Percentiles rank a stretch among this genome's conserved stretches.
phyloP scores from a whole-genome alignment of 805 yeast genomes.

The Cyberlindnera xylosilytica region DNA sequence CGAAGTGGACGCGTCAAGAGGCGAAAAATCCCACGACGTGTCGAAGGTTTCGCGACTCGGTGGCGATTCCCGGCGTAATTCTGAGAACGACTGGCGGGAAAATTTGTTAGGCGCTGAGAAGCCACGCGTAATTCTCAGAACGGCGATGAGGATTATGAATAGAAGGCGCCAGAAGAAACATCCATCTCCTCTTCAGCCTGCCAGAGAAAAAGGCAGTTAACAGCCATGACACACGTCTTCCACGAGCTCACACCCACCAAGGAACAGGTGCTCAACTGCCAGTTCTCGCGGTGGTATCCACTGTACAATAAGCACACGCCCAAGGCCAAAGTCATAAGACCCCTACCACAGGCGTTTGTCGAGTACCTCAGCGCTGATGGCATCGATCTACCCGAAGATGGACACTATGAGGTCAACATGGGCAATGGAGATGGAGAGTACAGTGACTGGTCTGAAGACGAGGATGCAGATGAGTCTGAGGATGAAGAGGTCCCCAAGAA shows the following conservation, averaged over 20 bases:
- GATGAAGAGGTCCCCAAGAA: slow-evolving; percentile 13
- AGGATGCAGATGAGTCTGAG: slow-evolving; percentile 20
- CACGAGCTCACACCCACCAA: slow-evolving; percentile 28
- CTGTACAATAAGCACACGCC: slow-evolving; percentile 48
- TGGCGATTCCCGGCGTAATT: slow-evolving; percentile 4
- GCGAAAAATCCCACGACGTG: neutral
- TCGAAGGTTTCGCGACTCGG: neutral
- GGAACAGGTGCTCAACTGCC: slow-evolving; percentile 47
- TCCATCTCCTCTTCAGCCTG: no score
- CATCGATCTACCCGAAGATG: slow-evolving; percentile 55
- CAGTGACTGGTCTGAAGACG: slow-evolving; percentile 66
- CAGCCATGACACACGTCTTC: slow-evolving; percentile 21
- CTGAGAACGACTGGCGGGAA: slow-evolving; percentile 1
- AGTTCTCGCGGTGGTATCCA: slow-evolving; percentile 59
- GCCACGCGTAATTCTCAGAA: slow-evolving; percentile 1
- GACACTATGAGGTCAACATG: slow-evolving; percentile 31
- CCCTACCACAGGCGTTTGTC: slow-evolving; percentile 55
- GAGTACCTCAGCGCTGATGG: slow-evolving; percentile 67
- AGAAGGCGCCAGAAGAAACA: no score
- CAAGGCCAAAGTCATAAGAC: slow-evolving; percentile 48
- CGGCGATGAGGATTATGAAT: neutral
- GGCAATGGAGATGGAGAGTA: slow-evolving; percentile 60
- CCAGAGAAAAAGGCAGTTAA: no score
- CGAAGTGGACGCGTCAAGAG: slow-evolving; percentile 3
- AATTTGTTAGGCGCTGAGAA: neutral